Base-by-base conservation (phyloP, 2,329 filamentous ascomycete species). In the Dactylella cylindrospora region DNA sequence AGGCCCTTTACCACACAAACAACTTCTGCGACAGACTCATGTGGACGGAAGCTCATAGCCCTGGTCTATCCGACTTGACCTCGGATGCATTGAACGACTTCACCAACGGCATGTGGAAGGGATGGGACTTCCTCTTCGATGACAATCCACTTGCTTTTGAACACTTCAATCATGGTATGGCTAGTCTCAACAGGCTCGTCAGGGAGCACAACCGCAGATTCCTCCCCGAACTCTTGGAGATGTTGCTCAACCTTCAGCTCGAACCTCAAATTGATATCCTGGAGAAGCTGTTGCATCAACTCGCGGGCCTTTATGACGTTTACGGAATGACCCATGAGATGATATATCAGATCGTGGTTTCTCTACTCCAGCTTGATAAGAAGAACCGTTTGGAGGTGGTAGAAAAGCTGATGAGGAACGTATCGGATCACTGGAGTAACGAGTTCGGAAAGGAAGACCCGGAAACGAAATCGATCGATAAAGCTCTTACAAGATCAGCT, bases 41-140 rank as follows among this genome's bases (percentile, higher is more conserved):
- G 13, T 32, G 36, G 9, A 35, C 29, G 7, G 52, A 57, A 13
- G 52, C 39, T 10, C 29, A 23, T 9, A 26, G 22, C 12, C 52
- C 52, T 13, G 52, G 52, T 13, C 35, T 57, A 5, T 33, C 44
- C 5, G 52, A 57, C n/a, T 17, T 44, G 17, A 57, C 52, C 1
- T 46, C 52, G 8, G 52, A 57, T 28, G 36, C 43, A 1, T 31
- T 57, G 3, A 57, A 57, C 25, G 44, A 43, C 26, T 64, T 55
- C 31, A 47, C 55, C 1, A 55, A 55, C 10, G 44, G 49, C 15
- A 62, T 54, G 61, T 40, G 44, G 38, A 64, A 39, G 31, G 19
- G 55, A 26, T 55, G 46, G 50, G 23, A 64, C 67, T 66, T 68
- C 69, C 70, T 69, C 64, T 60, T 71, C 67, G 25, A 68, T 68